Percentiles rank a stretch among this genome's conserved stretches.
Conservation (phyloP, 179 eudicot genomes). For the Beta corolliflora region DNA sequence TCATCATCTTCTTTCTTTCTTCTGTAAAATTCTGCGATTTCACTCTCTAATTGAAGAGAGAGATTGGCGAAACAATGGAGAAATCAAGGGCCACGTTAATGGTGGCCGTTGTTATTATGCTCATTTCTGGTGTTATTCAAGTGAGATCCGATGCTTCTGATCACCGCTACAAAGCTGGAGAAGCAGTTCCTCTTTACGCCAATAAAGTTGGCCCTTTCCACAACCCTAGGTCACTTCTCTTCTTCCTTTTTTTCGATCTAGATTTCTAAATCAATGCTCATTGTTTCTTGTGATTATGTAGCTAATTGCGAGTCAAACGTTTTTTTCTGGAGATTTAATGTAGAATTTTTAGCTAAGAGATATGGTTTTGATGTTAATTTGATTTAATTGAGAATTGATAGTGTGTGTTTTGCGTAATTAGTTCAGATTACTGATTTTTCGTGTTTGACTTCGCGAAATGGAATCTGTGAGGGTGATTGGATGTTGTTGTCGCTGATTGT, state of each 20-base stretch:
- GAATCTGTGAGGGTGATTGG: too few species aligned
- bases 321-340: not conserved
- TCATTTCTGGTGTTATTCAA: not conserved
- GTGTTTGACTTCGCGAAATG: too few species aligned
- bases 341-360: not conserved
- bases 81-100: conserved; percentile 29
- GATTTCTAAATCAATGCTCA: too few species aligned
- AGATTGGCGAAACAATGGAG: conserved; percentile 27
- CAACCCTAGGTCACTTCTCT: conserved; percentile 49
- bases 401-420: not conserved
- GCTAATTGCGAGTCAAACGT: not conserved
- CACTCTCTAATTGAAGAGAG: not conserved
- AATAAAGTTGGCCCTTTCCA: conserved; percentile 68
- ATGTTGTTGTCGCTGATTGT: not conserved
- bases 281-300: not conserved
- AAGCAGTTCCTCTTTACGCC: conserved; percentile 58
- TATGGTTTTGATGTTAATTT: not conserved
- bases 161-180: conserved; percentile 59
- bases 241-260: not conserved
- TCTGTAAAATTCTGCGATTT: not conserved
- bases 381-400: not conserved
- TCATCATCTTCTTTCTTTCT: not conserved
- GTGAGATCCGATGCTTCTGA: conserved; percentile 54
- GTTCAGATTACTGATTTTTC: not conserved
- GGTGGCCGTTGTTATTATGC: conserved; percentile 25